phyloP scores from a whole-genome alignment of 176 grass and related monocot species.

The Zea mays region DNA sequence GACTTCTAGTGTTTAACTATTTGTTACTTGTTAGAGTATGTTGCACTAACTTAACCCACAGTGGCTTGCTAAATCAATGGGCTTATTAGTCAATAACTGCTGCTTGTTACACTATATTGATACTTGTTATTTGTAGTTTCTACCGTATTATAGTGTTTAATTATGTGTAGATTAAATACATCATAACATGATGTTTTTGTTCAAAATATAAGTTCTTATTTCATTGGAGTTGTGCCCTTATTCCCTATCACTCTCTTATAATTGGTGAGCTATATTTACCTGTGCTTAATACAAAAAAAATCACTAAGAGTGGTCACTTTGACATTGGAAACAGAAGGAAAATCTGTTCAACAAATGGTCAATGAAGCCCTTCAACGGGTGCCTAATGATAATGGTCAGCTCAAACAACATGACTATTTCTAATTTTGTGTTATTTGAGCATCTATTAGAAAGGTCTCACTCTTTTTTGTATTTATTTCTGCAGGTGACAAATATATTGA shows the following conservation, averaged over 20 bases:
- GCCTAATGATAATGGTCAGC: conserved; percentile 80
- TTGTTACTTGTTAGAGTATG: background rate
- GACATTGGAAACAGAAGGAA: conserved; percentile 73
- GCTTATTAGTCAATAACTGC: background rate
- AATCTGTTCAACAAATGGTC: conserved; percentile 98
- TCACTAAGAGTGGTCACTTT: conserved; percentile 19
- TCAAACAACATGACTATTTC: background rate
- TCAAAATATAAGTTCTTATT: background rate
- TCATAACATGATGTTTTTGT: conserved; percentile 1
- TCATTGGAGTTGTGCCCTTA: background rate
- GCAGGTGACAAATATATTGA: conserved; percentile 88
- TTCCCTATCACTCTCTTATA: background rate
- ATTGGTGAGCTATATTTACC: conserved; percentile 10
- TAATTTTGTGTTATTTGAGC: conserved; percentile 22
- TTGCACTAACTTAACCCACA: background rate
- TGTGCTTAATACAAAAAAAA: conserved; percentile 1
- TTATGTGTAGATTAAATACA: background rate
- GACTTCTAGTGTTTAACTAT: too few species aligned
- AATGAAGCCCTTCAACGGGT: conserved; percentile 87
- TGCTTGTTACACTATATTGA: background rate
- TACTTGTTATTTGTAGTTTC: background rate
- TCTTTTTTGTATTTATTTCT: conserved; percentile 32
- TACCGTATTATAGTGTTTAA: conserved; percentile 7
- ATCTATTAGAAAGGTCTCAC: background rate
- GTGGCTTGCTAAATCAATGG: conserved; percentile 1